Evolutionary conservation across 2,329 filamentous ascomycete genomes (phyloP).

Genomic region (Pezicula rhizophila): DNA sequence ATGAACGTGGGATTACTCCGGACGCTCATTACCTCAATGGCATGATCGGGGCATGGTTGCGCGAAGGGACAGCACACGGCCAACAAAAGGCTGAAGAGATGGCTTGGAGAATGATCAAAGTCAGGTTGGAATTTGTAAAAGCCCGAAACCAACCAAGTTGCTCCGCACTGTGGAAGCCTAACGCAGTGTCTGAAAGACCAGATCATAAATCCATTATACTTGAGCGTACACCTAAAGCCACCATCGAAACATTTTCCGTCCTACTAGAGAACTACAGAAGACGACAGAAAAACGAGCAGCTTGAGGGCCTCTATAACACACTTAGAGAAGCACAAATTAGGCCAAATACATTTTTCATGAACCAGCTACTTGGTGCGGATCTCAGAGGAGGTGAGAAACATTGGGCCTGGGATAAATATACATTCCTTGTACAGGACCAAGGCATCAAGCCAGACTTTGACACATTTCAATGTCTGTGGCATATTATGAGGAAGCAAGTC

Average conservation of each 20-base stretch:
- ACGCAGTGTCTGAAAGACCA: constrained; percentile 6
- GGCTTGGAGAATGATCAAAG: constrained; percentile 71
- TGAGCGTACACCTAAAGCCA: constrained; percentile 52
- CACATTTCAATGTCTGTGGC: constrained; percentile 26
- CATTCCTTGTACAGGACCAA: constrained; percentile 9
- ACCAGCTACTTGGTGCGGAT: constrained; percentile 58
- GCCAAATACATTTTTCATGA: constrained; percentile 71
- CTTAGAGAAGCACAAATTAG: constrained; percentile 58
- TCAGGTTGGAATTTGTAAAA: constrained; percentile 58
- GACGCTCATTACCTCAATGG: constrained; percentile 76
- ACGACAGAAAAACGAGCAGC: constrained; percentile 49
- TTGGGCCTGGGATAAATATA: constrained; percentile 22
- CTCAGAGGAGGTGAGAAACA: constrained; percentile 10
- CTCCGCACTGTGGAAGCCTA: constrained; percentile 10
- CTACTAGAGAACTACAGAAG: constrained; percentile 67
- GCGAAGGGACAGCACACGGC: constrained; percentile 49
- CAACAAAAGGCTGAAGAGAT: constrained; percentile 59
- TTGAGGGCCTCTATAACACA: constrained; percentile 55
- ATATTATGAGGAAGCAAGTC: constrained; percentile 17
- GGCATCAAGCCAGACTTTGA: constrained; percentile 21
- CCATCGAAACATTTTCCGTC: constrained; percentile 71
- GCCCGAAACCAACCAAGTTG: constrained; percentile 28
- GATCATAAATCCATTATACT: constrained; percentile 28
- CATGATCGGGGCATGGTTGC: constrained; percentile 71
- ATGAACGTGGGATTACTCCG: constrained; percentile 58